Evolutionary conservation across 2,329 filamentous ascomycete genomes (phyloP), one percentile per base, ranked within the genome.

Genomic region (Talaromyces sp.): DNA sequence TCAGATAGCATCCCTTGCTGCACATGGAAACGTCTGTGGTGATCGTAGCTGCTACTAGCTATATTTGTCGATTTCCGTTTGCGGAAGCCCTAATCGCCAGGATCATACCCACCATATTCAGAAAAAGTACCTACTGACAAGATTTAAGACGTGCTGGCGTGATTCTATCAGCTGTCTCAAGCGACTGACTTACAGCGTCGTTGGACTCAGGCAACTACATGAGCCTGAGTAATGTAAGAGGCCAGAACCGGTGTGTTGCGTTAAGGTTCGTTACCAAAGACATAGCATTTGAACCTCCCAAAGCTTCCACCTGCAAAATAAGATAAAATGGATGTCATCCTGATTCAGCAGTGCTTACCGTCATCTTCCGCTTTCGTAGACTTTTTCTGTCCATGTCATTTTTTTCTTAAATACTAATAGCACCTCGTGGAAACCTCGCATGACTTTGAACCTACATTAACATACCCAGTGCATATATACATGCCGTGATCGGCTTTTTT

Each of bases 321-420:
- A 75, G 73, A 76, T 73, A 72, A 66, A 69, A 73, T 72, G 14
- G 35, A 61, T 62, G 63, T 57, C 63, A 62, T 66, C 50, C 64
- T 66, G 64, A 63, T 58, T 63, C 47, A 59, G 56, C 31, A 9
- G 41, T 50, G 19, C 63, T 68, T 67, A 68, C 68, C 64, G 71
- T 76, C 68, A 68, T 70, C 69, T 69, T 75, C 66, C 70, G 70
- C 62, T 60, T 77, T 56, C 70, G 68, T 60, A 72, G 6, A 31
- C 35, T 19, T 56, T 39, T 37, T 13, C 3, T 35, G 9, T 35
- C n/a, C 14, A 27, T 49, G 13, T 14, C n/a, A n/a, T 22, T 22
- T 39, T n/a, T 33, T 31, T 5, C 1, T 2, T 1, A 31, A 24
- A 31, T 35, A 60, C 27, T 31, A 52, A 54, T 45, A 27, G 52